Base-by-base conservation (phyloP, 2,329 filamentous ascomycete species). In the Penicillium psychrosexuale region DNA sequence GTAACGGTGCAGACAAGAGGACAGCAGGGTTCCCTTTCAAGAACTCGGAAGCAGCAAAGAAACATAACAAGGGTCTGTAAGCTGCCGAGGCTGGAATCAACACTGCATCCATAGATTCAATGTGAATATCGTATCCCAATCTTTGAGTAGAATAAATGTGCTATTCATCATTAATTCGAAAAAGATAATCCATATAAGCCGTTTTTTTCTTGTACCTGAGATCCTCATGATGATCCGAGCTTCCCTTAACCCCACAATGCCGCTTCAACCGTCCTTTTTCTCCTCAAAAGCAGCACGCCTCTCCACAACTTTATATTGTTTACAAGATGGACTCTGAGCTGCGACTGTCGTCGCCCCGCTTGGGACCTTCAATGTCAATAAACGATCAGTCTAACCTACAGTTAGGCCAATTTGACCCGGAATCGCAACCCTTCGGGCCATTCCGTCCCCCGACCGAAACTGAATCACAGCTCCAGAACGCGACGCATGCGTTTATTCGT, bases 1-100 rank as follows among this genome's bases (percentile, higher is more conserved):
- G 78, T 72, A 88, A 84, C 1, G 85, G 85, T 0, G 83, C 82
- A 33, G 86, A 88, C 66, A 88, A 87, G 78, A 77, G 85, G 66
- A 87, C 80, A 27, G 80, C 80, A 56, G 84, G 83, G 11, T 89
- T 84, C 62, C 86, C 86, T 3, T 88, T 89, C 68, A 77, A 76
- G 61, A 88, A 89, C 62, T 65, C 63, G 5, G 81, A 83, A 68
- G 80, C 82, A 38, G 80, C 79, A 65, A 82, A 79, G 75, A 82
- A 75, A 63, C 70, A 69, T 58, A 67, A 61, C 37, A 77, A 73
- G 59, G 38, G 45, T 9, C 38, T 61, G 31, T 63, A 51, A 48
- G 30, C 12, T 33, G 28, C 11, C 15, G 17, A 28, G 17, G 13
- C n/a, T 47, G 27, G 8, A n/a, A 37, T 36, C 31, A 28, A 30